Conservation (phyloP, 441 rosid genomes). For the Croton laevigatus region DNA sequence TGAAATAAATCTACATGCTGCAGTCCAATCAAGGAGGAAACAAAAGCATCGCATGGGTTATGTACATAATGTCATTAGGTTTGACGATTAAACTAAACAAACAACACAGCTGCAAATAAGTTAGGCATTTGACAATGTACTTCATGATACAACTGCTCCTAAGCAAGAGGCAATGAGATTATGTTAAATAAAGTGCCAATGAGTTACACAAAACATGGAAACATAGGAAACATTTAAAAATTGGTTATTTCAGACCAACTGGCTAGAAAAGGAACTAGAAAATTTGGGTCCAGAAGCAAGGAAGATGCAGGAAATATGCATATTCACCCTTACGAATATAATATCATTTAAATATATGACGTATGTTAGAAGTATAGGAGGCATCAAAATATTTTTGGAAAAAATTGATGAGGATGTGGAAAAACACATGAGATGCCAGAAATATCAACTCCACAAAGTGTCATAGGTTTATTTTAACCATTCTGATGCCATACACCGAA, state of each 20-base stretch:
- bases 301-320: no score
- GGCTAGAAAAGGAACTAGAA: no score
- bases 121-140: background rate
- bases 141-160: background rate
- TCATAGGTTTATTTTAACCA: background rate
- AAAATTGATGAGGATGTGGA: background rate
- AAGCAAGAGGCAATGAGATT: background rate
- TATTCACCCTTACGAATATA: background rate
- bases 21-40: no score
- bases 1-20: no score
- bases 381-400: background rate
- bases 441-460: no score
- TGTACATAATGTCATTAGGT: no score
- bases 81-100: no score
- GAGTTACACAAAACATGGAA: background rate
- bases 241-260: no score
- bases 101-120: background rate
- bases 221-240: background rate
- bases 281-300: background rate
- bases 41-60: no score
- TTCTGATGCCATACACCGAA: background rate
- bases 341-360: background rate
- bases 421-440: background rate
- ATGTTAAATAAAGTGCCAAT: background rate
- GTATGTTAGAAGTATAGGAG: background rate